Evolutionary conservation across 2,329 filamentous ascomycete species (phyloP).

Genomic region (Kalmusia sp.): DNA sequence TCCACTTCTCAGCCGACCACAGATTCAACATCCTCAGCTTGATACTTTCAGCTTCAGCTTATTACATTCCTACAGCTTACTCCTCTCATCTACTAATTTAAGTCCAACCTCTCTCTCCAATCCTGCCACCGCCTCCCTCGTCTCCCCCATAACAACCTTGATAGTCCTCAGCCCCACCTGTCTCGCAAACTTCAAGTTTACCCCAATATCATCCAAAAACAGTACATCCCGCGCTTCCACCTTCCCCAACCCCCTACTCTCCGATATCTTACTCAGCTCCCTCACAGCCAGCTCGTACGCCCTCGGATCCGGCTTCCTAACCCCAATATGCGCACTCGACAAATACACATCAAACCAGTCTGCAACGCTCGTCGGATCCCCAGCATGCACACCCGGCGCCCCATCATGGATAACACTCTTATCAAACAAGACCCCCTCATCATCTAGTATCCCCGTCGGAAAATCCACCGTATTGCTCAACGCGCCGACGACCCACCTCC

Average conservation of each 20-base stretch:
- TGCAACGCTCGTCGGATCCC: slow-evolving; percentile 60
- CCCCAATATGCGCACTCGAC: slow-evolving; percentile 82
- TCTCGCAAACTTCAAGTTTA: slow-evolving; percentile 84
- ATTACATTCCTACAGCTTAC: slow-evolving; percentile 26
- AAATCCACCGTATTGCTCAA: slow-evolving; percentile 92
- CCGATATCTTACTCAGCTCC: slow-evolving; percentile 69
- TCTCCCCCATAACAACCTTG: slow-evolving; percentile 80
- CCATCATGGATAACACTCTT: slow-evolving; percentile 39
- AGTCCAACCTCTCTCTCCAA: slow-evolving; percentile 79
- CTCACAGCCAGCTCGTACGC: slow-evolving; percentile 80
- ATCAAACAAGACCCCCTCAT: slow-evolving; percentile 54
- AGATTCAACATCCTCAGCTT: too few species aligned
- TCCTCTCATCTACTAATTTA: slow-evolving; percentile 59
- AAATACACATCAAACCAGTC: slow-evolving; percentile 85
- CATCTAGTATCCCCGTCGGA: slow-evolving; percentile 74
- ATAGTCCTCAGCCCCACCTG: slow-evolving; percentile 79
- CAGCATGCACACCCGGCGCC: slow-evolving; percentile 27
- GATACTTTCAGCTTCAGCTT: neutral
- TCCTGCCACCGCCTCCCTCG: slow-evolving; percentile 81
- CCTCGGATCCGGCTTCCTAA: slow-evolving; percentile 83
- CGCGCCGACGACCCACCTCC: slow-evolving; percentile 67
- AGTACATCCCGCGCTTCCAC: slow-evolving; percentile 73
- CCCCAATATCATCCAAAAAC: slow-evolving; percentile 93
- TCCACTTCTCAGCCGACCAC: too few species aligned
- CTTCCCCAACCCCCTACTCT: slow-evolving; percentile 58